These are phyloP conservation scores for Xylariaceae sp. DNA, from an alignment of 2,329 filamentous ascomycete genomes.

Conservation along the genomic window DNA sequence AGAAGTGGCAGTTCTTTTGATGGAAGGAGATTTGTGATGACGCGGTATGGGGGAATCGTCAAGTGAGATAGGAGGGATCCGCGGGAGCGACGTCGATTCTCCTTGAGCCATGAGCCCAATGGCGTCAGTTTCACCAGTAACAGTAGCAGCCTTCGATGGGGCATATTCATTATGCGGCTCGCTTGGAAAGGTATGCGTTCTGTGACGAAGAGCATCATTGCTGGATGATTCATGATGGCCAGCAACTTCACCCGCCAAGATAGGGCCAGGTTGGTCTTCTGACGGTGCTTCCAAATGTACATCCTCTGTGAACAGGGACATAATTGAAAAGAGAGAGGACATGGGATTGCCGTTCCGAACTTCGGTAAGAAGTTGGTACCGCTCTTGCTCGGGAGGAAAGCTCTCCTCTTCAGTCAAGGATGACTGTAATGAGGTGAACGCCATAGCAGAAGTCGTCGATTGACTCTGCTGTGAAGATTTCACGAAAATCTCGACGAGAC, in stretches of 20 bases:
- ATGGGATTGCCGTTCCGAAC: slow-evolving; percentile 97
- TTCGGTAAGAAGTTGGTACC: slow-evolving; percentile 91
- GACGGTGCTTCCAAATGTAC: slow-evolving; percentile 70
- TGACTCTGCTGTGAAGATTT: slow-evolving; percentile 60
- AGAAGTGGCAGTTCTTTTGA: slow-evolving; percentile 58
- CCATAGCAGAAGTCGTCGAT: slow-evolving; percentile 30
- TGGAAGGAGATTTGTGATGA: slow-evolving; percentile 36
- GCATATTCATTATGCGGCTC: slow-evolving; percentile 27
- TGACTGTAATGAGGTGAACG: slow-evolving; percentile 42
- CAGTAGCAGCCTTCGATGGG: slow-evolving; percentile 15
- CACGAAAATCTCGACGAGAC: slow-evolving; percentile 94
- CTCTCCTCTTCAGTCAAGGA: slow-evolving; percentile 59
- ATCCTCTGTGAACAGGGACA: slow-evolving; percentile 95
- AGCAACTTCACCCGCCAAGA: slow-evolving; percentile 27
- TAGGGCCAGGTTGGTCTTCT: slow-evolving; percentile 45
- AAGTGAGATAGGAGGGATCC: slow-evolving; percentile 70
- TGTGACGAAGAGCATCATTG: slow-evolving; percentile 16
- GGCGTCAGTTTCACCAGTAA: slow-evolving; percentile 27
- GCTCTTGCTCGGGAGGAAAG: slow-evolving; percentile 62
- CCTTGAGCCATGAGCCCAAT: slow-evolving; percentile 28
- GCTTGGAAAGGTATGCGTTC: slow-evolving; percentile 16
- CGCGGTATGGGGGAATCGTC: slow-evolving; percentile 41
- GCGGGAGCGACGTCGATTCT: slow-evolving; percentile 41
- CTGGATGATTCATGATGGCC: slow-evolving; percentile 27
- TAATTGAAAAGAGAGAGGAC: slow-evolving; percentile 96